Conservation (phyloP, 2,329 filamentous ascomycete genomes). For the Colletotrichum sp. region DNA sequence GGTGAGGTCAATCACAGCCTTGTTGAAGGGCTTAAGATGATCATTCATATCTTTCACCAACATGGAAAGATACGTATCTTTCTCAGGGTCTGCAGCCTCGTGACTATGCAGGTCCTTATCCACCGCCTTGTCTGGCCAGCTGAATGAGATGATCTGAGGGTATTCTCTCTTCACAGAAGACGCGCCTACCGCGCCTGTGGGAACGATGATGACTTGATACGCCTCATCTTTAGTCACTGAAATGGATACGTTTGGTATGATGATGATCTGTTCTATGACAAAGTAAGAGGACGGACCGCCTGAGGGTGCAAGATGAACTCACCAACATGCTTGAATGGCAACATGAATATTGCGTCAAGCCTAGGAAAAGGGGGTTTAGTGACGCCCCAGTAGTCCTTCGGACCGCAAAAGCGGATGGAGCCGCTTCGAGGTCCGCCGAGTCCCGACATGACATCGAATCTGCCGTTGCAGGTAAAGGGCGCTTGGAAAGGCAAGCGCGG, state of each 20-base stretch:
- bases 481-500: background rate
- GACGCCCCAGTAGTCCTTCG: background rate
- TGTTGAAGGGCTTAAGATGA: background rate
- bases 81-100: background rate
- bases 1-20: background rate
- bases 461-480: background rate
- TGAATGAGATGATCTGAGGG: background rate
- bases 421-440: background rate
- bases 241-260: background rate
- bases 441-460: background rate
- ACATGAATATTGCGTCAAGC: background rate
- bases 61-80: background rate
- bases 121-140: background rate
- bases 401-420: background rate
- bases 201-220: background rate
- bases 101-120: background rate
- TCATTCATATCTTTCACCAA: background rate
- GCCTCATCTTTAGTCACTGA: background rate
- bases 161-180: background rate
- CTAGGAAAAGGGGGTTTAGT: too few relatives aligned
- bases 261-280: background rate
- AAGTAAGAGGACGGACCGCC: background rate
- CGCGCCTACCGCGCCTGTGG: background rate
- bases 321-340: background rate
- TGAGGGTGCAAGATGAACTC: rapidly evolving